phyloP scores from a whole-genome alignment of 768 basidiomycete genomes.

The Boletus edulis region DNA sequence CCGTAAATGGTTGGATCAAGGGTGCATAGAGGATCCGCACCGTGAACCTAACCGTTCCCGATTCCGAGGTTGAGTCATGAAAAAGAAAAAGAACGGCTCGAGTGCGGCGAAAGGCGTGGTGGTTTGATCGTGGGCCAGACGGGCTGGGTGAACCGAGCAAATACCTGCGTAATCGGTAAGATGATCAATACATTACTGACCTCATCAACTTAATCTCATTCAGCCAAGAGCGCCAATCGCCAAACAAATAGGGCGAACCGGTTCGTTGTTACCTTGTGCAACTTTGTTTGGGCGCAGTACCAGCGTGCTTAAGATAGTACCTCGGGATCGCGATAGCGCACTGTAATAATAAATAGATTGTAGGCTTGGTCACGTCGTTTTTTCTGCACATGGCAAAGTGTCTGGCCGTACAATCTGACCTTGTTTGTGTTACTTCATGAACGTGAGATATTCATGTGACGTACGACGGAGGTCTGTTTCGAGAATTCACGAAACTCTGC shows the following conservation, averaged over 20 bases:
- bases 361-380: background rate
- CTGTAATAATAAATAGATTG: background rate
- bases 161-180: slow-evolving; percentile 12
- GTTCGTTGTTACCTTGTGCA: background rate
- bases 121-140: background rate
- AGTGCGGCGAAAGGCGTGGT: background rate
- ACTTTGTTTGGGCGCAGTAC: background rate
- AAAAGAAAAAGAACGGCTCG: background rate
- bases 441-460: slow-evolving; percentile 9
- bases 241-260: background rate
- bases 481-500: slow-evolving; percentile 2
- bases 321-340: background rate
- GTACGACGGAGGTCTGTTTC: slow-evolving; percentile 7
- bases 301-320: background rate
- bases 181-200: slow-evolving; percentile 4
- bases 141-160: background rate
- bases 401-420: background rate
- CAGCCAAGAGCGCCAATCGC: background rate
- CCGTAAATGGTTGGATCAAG: background rate
- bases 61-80: slow-evolving; percentile 6
- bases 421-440: background rate
- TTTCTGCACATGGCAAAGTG: background rate
- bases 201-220: slow-evolving; percentile 1
- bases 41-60: background rate
- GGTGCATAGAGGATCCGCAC: background rate